Evolutionary conservation across 495 filamentous ascomycete genomes (phyloP).

Genomic region (Neurospora africana): DNA sequence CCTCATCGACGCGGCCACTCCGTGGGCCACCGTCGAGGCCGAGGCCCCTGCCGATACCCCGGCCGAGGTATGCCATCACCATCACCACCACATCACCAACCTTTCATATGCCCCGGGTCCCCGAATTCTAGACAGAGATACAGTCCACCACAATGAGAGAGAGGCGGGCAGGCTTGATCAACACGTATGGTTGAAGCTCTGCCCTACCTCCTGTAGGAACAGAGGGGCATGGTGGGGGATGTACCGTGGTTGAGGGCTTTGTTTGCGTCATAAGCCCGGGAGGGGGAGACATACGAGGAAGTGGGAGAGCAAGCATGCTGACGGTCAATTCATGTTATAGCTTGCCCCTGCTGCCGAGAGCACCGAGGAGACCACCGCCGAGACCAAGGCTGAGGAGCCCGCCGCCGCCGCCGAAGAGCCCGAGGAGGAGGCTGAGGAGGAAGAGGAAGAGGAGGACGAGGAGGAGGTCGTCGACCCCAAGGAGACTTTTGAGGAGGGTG

Average conservation of each 20-base stretch:
- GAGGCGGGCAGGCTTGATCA: neutral
- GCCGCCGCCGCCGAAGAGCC: conserved; percentile 36
- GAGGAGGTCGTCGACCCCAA: conserved; percentile 83
- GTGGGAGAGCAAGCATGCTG: neutral
- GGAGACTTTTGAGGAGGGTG: conserved; percentile 84
- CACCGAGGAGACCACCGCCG: conserved; percentile 39
- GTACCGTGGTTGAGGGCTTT: conserved; percentile 7
- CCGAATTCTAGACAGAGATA: neutral
- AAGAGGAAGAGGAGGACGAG: conserved; percentile 78
- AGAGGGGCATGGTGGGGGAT: conserved; percentile 13
- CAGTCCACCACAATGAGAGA: neutral
- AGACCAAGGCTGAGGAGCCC: conserved; percentile 31
- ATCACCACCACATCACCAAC: neutral
- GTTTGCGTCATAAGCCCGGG: conserved; percentile 1
- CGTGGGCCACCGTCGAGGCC: conserved; percentile 45
- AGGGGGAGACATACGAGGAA: neutral
- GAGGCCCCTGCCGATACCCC: conserved; percentile 37
- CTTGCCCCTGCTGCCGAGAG: conserved; percentile 29
- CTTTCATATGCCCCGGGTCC: neutral
- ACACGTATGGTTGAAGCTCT: neutral
- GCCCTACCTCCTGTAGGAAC: neutral
- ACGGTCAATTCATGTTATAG: neutral
- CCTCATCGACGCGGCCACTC: conserved; percentile 44
- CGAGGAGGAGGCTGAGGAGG: conserved; percentile 40
- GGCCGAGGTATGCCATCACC: conserved; percentile 5